Base-by-base conservation (phyloP, 345 rosid genomes). In the Arabidopsis arenosa region DNA sequence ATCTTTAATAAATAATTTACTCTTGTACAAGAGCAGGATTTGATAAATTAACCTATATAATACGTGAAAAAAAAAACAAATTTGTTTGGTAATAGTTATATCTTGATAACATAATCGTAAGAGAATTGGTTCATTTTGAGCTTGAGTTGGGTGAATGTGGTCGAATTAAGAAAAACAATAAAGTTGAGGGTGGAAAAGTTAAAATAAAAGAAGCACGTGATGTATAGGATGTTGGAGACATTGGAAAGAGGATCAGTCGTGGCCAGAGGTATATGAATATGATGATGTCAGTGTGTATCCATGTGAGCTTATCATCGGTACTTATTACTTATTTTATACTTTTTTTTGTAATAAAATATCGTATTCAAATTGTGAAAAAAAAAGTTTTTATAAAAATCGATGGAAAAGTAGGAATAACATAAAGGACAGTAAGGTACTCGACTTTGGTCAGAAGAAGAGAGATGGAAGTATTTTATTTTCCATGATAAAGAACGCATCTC, bases 211-310 rank as follows among this genome's bases (percentile, higher is more conserved):
- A 36, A 70, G 75, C 80, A 76, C 71, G 75, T 76, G 80, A 76
- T 76, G 75, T 62, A 72, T 57, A 77, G 80, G 76, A 64, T 71
- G 66, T 77, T 63, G 75, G 80, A 69, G 75, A 76, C 80, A 76
- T 70, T 32, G 73, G 68, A 77, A 63, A 77, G 76, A 70, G 76
- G 80, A 70, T 64, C 18, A 63, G 67, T 70, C 76, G 80, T 77
- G 76, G 76, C 76, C 76, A 77, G 79, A 77, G 79, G 63, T 36
- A 36, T 36, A 36, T 36, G 54, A 63, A 70, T 64, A 47, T 72
- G 73, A 71, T 65, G 81, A 78, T 78, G 81, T 78, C 81, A 78
- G 77, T 66, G 49, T 57, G 30, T 63, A 77, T 77, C 76, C 76
- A 76, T 76, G 72, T 77, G 76, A 77, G 30, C 61, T 59, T 76